Evolutionary conservation across 1,284 basidiomycete species (phyloP), one percentile per base, ranked within the genome.

Genomic region (Ceratobasidium sp.): DNA sequence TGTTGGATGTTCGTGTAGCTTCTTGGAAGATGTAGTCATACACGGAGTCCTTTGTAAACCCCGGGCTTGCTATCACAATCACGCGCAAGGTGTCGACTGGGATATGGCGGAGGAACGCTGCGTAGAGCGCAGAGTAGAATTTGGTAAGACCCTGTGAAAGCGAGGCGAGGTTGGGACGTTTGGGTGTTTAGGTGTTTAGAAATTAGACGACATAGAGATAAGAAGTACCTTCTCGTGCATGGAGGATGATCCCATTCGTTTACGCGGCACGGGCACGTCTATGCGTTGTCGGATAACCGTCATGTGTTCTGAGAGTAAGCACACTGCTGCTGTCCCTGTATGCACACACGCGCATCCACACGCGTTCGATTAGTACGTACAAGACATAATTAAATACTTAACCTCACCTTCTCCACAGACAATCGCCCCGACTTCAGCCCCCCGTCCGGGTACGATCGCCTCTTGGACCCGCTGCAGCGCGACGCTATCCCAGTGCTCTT

Each of bases 401-500:
- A 24, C 31, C 81, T 77, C 75, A 88, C 89, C 91, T 86, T 99
- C 98, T 47, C 98, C 97, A 76, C 95, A 95, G 0, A 99, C 95
- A 19, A 99, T 89, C 0, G 98, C 98, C 9, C 94, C 98, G 0
- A 99, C 94, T 82, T 99, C 97, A 1, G 98, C 98, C 0, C 97
- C 95, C 79, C 93, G 87, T 24, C 96, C 96, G n/a, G 95, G 95
- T 62, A 94, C 87, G 74, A 94, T 95, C 45, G 95, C 90, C 79
- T 99, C 98, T 69, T 92, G 87, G 0, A 99, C 89, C 31, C 97
- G 87, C 65, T 91, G 88, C 27, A 94, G 82, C 6, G 96, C 93
- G 69, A 99, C 85, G 75, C 92, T 93, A 81, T 99, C 98, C 98
- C 98, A 99, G 66, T 91, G 89, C 0, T 84, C 82, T 82, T 99